These are phyloP conservation scores for Solanum acaule DNA, from an alignment of 257 asterid species.

Conservation along the genomic window DNA sequence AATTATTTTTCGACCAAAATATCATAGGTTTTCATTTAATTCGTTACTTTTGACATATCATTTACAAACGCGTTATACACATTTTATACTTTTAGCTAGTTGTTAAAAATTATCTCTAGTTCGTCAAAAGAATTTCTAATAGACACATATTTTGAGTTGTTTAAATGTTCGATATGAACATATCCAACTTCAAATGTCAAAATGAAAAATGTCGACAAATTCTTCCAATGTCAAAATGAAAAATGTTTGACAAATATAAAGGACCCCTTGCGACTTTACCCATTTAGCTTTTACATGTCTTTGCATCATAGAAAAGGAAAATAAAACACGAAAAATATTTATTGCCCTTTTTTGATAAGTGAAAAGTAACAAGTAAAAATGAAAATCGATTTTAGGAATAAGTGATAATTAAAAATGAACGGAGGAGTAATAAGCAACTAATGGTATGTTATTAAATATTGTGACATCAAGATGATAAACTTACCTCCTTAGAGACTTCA, in stretches of 20 bases:
- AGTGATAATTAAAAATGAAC: no score
- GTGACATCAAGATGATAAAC: not conserved
- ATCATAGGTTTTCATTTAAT: not conserved
- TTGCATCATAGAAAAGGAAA: not conserved
- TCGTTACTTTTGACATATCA: not conserved
- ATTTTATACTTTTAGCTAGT: no score
- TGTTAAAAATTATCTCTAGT: no score
- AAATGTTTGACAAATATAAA: no score
- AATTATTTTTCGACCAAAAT: no score
- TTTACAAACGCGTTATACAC: no score
- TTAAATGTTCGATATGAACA: not conserved
- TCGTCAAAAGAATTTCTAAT: not conserved
- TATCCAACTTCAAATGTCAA: not conserved
- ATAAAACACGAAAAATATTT: no score
- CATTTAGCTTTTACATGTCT: not conserved
- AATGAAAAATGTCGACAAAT: not conserved
- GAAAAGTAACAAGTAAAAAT: no score
- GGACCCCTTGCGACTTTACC: not conserved
- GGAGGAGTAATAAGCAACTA: not conserved
- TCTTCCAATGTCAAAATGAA: no score
- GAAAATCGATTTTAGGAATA: no score
- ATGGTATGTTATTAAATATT: no score
- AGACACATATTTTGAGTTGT: not conserved
- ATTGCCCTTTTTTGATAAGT: no score
- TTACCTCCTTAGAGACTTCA: not conserved